Evolutionary conservation across 441 rosid species (phyloP), one percentile per base, ranked within the genome.

Genomic region (Croton setiger): DNA sequence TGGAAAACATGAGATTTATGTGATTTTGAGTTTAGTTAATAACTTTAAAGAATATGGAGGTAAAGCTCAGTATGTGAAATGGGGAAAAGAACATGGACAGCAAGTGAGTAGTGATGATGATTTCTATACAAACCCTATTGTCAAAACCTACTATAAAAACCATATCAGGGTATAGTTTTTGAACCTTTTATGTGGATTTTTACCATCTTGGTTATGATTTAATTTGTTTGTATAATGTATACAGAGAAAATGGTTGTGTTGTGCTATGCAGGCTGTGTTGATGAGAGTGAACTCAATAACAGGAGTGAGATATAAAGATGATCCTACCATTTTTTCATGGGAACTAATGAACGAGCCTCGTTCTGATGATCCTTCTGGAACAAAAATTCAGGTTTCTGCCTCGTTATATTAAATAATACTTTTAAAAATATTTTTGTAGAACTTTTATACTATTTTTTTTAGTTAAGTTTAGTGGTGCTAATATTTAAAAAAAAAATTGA

Each of bases 331-430:
- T 55, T 84, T 88, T 84, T 86, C 92, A 9, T 88, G 94, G 94
- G 94, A 88, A 79, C 83, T 88, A 23, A 88, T 88, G 79, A 88
- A 88, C 59, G 92, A 88, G 64, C 92, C 92, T 55, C 83, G 87
- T 63, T 87, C 88, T 44, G 36, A 60, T 13, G 77, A 86, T 67
- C 23, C 81, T 47, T 78, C 86, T 62, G 97, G 89, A 51, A 74
- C 74, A 2, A 49, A 45, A 27, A 15, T 78, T 55, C 81, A 78
- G 76, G 78, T 74, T 0, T 49, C 11, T 11, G 0, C 10, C 7
- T 72, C 7, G 41, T n/a, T n/a, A n/a, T n/a, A n/a, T n/a, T n/a
- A n/a, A n/a, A n/a, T n/a, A n/a, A n/a, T n/a, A n/a, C n/a, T n/a
- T n/a, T n/a, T n/a, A n/a, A n/a, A n/a, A n/a, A n/a, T n/a, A n/a